Base-by-base conservation (phyloP, 805 yeast genomes). In the Metschnikowia vanudenii region DNA sequence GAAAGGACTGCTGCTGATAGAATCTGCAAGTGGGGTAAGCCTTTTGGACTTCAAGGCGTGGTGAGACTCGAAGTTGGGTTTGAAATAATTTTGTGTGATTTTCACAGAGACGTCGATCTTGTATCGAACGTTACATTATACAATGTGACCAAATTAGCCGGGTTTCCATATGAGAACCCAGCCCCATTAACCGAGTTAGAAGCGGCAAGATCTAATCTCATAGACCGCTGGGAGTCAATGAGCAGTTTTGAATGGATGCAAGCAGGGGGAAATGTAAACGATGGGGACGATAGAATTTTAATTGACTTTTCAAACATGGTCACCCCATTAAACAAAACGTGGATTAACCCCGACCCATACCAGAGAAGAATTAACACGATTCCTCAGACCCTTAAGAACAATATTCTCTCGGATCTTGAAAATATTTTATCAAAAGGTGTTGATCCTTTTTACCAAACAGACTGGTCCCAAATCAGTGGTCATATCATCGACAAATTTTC, bases 61-160 rank as follows among this genome's bases (percentile, higher is more conserved):
- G 64, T 82, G 5, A 65, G 88, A 53, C 67, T 81, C 16, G 87
- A 82, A 56, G 64, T 78, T 37, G 85, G 85, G 0, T 82, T 72
- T 58, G 88, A 82, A 58, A 69, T 81, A n/a, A 69, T 82, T 11
- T 45, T 82, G 11, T 82, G 88, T 63, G 80, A 81, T 55, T 81
- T 82, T 60, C 45, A 57, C n/a, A 73, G 69, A n/a, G 73, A 76
- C 46, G 37, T 79, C 5, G 71, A 71, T 46, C 51, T 81, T 29
- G 69, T 80, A 6, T 70, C 78, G 1, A 77, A 74, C 54, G 63
- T 73, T 3, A 65, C 79, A 0, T 49, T 78, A 37, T 56, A 64
- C 2, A 60, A 65, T 48, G 63, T 63, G 2, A 66, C 71, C 12
- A 69, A 69, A 5, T 46, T 69, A 12, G 42, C 76, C 7, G 70